Base-by-base conservation (phyloP, 768 basidiomycete genomes). In the Roridomyces roridus region DNA sequence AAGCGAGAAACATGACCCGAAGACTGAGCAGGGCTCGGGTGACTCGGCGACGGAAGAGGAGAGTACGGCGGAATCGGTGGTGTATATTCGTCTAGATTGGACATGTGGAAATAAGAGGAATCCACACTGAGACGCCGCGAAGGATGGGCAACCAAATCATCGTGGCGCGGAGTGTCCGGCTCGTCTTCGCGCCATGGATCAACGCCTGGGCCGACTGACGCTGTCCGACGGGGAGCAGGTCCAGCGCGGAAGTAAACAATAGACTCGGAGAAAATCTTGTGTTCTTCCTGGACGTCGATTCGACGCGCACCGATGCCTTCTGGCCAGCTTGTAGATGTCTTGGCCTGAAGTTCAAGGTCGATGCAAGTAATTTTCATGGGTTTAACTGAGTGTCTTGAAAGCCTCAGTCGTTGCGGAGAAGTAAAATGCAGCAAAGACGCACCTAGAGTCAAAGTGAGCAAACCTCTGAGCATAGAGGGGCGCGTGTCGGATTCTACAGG, bases 331-430 rank as follows among this genome's bases (percentile, higher is more conserved):
- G 87, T 90, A 21, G 79, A 74, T 3, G 87, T 79, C 55, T 79
- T 88, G 3, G 91, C 95, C 41, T 86, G 77, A 20, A 99, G 74
- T 68, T 88, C 85, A 35, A 97, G 78, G 51, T 88, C 88, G 54
- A 99, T 95, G 65, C 87, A 90, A 28, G 89, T 87, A 62, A 99
- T 87, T 69, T 87, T 87, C 49, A 86, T 94, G 0, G 94, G 86
- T 69, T 96, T 96, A 26, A 77, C 76, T 63, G 43, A 47, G 57
- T 62, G 52, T 46, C 61, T 59, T 63, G 43, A 58, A 36, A 91
- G 72, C 14, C 14, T 63, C 52, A 59, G 50, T 28, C 41, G n/a
- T 40, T 20, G 39, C 31, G 44, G 21, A 5, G 41, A 23, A n/a
- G n/a, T 12, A n/a, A 18, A 39, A 34, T 35, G 18, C 14, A 48